Evolutionary conservation across 805 yeast genomes (phyloP), one percentile per base, ranked within the genome.

Genomic region (Pichia cephalocereana): DNA sequence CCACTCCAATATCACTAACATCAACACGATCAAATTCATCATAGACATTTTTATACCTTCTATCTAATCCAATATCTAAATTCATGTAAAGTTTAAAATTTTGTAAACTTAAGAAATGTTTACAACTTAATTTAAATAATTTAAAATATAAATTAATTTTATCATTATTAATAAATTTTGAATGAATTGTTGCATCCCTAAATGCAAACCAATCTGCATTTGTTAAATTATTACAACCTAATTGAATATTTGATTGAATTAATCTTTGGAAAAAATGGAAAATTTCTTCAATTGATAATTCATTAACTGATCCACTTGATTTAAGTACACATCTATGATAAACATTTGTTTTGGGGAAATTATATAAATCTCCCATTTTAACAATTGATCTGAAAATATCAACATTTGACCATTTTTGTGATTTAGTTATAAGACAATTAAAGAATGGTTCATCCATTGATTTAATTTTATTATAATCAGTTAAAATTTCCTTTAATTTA

Each of bases 181-280:
- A 48, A 45, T 68, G 65, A 40, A 79, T 70, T 6, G 93, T 84
- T n/a, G 91, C 86, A 63, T 82, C 89, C 68, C 90, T 77, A 48
- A 86, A 66, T 4, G 91, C 85, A 43, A 86, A 83, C 91, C 91
- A 85, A 66, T 86, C 91, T 14, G 93, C 91, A 61, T 79, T 79
- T 10, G 88, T 86, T 52, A 86, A 80, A 58, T 76, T 79, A 26
- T 62, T 64, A 54, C 75, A 75, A 8, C 79, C 78, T 48, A 68
- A 68, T 46, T 61, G 67, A 40, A 73, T 75, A 48, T 80, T 80
- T 47, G 77, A 71, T 41, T 52, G 49, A 12, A 66, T 40, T n/a
- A 67, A 50, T 8, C 56, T 52, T 18, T 52, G 42, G 23, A 64
- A 61, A 10, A 64, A 46, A 2, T 44, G 53, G 47, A 77, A 63